phyloP scores from a whole-genome alignment of 306 rosid species.

The Malus sylvestris region DNA sequence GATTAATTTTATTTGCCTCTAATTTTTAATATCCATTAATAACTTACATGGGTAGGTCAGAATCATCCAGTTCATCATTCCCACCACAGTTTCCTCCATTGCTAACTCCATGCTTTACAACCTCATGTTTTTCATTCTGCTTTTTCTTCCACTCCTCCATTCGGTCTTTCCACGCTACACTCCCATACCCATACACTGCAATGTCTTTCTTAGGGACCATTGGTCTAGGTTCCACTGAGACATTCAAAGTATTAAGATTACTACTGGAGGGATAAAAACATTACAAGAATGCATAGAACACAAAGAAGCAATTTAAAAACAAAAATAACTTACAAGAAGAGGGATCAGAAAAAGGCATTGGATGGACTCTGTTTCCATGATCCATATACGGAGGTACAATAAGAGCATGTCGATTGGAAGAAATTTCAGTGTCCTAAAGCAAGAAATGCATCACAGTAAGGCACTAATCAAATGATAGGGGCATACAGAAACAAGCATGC shows the following conservation, averaged over 20 bases:
- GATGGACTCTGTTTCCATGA: slow-evolving; percentile 65
- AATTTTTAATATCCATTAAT: not conserved
- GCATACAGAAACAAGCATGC: not conserved
- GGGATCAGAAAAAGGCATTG: slow-evolving; percentile 60
- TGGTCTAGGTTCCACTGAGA: slow-evolving; percentile 81
- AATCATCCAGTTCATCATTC: slow-evolving; percentile 55
- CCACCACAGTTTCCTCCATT: slow-evolving; percentile 42
- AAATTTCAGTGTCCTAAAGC: slow-evolving; percentile 70
- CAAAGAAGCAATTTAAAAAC: not conserved
- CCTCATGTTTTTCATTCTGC: slow-evolving; percentile 87
- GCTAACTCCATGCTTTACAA: slow-evolving; percentile 67
- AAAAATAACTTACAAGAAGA: slow-evolving; percentile 52
- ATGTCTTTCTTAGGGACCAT: slow-evolving; percentile 95
- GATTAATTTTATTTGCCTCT: not conserved
- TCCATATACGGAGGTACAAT: slow-evolving; percentile 71
- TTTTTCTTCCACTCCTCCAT: slow-evolving; percentile 95
- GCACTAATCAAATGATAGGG: not conserved
- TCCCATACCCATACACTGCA: slow-evolving; percentile 93
- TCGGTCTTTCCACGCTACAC: slow-evolving; percentile 94
- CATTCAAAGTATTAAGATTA: slow-evolving; percentile 12
- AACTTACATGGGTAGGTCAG: slow-evolving; percentile 83
- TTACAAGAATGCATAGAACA: not conserved
- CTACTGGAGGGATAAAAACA: not conserved
- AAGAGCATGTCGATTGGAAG: slow-evolving; percentile 77
- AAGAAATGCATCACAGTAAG: not conserved